phyloP scores from a whole-genome alignment of 257 asterid species.

The Solanum pennellii region DNA sequence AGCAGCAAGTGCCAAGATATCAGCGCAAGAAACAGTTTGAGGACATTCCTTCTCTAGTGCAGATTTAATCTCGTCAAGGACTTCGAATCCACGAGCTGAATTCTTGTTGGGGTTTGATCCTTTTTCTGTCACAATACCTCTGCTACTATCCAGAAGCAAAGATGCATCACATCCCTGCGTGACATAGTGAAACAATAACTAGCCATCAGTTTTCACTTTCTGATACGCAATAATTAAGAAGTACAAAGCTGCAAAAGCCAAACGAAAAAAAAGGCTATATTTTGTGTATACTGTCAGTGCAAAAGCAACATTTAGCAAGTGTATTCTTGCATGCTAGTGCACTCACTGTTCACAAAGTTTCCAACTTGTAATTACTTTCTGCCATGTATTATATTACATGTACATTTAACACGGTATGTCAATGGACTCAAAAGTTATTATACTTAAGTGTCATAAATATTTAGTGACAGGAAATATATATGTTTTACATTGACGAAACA shows the following conservation, averaged over 20 bases:
- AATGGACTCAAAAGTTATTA: not conserved
- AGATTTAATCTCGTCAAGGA: slow-evolving; percentile 72
- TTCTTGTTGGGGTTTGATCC: slow-evolving; percentile 64
- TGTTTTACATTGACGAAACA: slow-evolving; percentile 73
- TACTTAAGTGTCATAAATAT: not conserved
- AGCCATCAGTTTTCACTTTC: not conserved
- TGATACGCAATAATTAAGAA: not conserved
- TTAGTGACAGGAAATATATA: not conserved
- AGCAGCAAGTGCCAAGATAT: slow-evolving; percentile 72
- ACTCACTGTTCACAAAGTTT: not conserved
- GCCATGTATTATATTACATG: not conserved
- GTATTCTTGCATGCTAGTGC: not conserved
- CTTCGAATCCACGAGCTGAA: slow-evolving; percentile 76
- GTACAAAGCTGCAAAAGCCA: not conserved
- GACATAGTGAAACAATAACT: not conserved
- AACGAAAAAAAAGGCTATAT: not conserved
- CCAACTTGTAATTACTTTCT: not conserved
- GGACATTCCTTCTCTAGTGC: slow-evolving; percentile 80
- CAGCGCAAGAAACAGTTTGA: slow-evolving; percentile 82
- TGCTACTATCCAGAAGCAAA: slow-evolving; percentile 55
- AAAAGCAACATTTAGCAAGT: not conserved
- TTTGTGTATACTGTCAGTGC: not conserved
- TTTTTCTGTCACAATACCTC: slow-evolving; percentile 48
- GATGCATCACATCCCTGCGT: slow-evolving; percentile 94
- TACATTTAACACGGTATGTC: not conserved